Base-by-base conservation (phyloP, 192 early-diverging fungal species). In the Coemansia sp. region DNA sequence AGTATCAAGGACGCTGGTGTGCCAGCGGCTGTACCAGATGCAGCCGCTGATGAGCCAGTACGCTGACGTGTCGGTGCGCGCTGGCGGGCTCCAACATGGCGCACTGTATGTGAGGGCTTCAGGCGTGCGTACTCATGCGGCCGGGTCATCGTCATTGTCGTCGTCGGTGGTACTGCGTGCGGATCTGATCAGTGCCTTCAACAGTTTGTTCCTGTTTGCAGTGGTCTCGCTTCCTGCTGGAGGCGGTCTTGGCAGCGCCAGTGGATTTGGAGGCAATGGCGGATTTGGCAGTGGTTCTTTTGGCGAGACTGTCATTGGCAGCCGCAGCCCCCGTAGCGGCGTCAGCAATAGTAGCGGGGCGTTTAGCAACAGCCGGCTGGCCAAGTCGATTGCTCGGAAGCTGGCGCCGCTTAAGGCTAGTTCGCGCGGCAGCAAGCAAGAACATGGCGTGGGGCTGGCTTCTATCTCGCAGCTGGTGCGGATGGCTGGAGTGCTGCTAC, bases 11-110 rank as follows among this genome's bases (percentile, higher is more conserved):
- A 74, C 77, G 15, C 58, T 78, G 20, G 85, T 83, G 22, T 80
- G 81, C 64, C 81, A 78, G 66, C 64, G 81, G 15, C 73, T 86
- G 22, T 77, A 83, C 44, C 80, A 83, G 68, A 79, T 86, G 81
- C 80, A 79, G 69, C 69, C 76, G 40, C 69, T 86, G 72, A 78
- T 86, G 71, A 65, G 64, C 55, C 79, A 86, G 63, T 86, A 86
- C 36, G 71, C 84, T 5, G 84, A 86, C 5, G 65, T 78, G 15
- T 76, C 84, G 9, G 69, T 75, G 18, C 61, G 66, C n/a, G 34
- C 71, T 3, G 29, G 46, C 71, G 24, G 61, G 62, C 29, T 62
- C 67, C 57, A 60, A 61, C 13, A 20, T 38, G 20, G 39, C 61
- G 1, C 40, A 40, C 65, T 34, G 46, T 57, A 72, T 44, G 33